These are phyloP conservation scores for Debaryomyces nepalensis DNA, from an alignment of 1,139 yeast genomes.

Conservation along the genomic window DNA sequence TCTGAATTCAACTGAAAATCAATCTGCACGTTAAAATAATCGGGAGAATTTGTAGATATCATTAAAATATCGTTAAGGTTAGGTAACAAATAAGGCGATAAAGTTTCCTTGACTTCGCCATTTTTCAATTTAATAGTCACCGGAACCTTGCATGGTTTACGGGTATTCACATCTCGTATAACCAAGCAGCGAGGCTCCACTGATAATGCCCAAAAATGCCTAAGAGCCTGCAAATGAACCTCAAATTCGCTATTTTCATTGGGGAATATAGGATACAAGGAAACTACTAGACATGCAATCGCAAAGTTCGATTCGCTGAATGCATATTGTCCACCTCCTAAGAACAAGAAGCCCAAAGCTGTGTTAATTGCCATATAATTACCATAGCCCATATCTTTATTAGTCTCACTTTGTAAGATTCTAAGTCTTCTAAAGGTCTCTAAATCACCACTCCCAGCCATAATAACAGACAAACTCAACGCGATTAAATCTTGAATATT, in stretches of 20 bases:
- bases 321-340: slow-evolving; percentile 94
- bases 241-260: slow-evolving; percentile 47
- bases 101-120: slow-evolving; percentile 34
- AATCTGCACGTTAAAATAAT: slow-evolving; percentile 49
- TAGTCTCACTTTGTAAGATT: slow-evolving; percentile 63
- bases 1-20: slow-evolving; percentile 45
- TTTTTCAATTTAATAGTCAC: slow-evolving; percentile 50
- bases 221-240: slow-evolving; percentile 79
- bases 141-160: slow-evolving; percentile 55
- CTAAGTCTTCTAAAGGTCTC: slow-evolving; percentile 75
- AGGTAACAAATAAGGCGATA: slow-evolving; percentile 76
- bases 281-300: slow-evolving; percentile 71
- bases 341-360: slow-evolving; percentile 83
- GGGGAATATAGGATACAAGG: slow-evolving; percentile 79
- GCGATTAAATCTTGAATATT: slow-evolving; percentile 65
- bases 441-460: slow-evolving; percentile 93
- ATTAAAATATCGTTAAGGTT: slow-evolving; percentile 52
- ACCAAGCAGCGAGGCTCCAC: slow-evolving; percentile 82
- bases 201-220: slow-evolving; percentile 91
- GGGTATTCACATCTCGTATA: slow-evolving; percentile 68
- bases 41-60: slow-evolving; percentile 46
- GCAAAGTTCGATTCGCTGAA: slow-evolving; percentile 67
- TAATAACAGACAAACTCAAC: slow-evolving; percentile 68
- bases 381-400: slow-evolving; percentile 60
- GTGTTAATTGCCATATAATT: slow-evolving; percentile 78